Percentiles rank a stretch among this genome's conserved stretches.
Evolutionary conservation across 768 basidiomycete species (phyloP).

Genomic region (Candolleomyces aberdarensis): DNA sequence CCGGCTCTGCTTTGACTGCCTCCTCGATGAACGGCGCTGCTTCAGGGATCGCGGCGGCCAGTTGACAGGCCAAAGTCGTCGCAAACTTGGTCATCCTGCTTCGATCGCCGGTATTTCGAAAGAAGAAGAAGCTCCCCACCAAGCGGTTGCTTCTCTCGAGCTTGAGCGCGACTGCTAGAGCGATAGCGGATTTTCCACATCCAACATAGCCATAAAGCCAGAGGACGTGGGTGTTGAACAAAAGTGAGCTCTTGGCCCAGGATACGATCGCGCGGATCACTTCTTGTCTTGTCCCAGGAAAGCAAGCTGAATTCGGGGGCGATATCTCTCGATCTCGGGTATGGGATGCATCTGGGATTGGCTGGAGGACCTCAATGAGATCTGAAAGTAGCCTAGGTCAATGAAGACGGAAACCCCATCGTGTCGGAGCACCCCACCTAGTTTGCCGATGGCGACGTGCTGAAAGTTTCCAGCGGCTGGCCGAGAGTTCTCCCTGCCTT

Average conservation of each 20-base stretch:
- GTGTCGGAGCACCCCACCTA: too few species aligned
- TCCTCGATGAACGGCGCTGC: not conserved
- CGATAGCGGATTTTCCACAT: constrained; percentile 18
- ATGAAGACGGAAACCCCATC: too few species aligned
- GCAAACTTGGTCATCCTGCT: constrained; percentile 3
- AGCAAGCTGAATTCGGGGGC: not conserved
- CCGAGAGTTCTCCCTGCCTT: too few species aligned
- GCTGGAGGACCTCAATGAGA: not conserved
- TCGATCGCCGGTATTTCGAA: not conserved
- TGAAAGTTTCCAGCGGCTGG: too few species aligned
- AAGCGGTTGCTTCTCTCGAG: not conserved
- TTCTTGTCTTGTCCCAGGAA: not conserved
- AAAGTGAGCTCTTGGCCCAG: not conserved
- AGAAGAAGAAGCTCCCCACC: constrained; percentile 16
- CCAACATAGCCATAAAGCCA: constrained; percentile 18
- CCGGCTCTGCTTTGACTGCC: constrained; percentile 5
- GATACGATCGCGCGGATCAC: not conserved
- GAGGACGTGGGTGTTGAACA: constrained; percentile 5
- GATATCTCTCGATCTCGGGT: not conserved
- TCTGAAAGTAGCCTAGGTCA: too few species aligned
- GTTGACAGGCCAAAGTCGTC: constrained; percentile 16
- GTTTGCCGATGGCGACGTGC: too few species aligned
- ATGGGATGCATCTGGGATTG: not conserved
- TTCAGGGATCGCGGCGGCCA: constrained; percentile 5
- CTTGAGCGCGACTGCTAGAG: constrained; percentile 11